Evolutionary conservation across 352 stramenopile genomes (phyloP), one percentile per base, ranked within the genome.

Genomic region (Globisporangium carolinianum): DNA sequence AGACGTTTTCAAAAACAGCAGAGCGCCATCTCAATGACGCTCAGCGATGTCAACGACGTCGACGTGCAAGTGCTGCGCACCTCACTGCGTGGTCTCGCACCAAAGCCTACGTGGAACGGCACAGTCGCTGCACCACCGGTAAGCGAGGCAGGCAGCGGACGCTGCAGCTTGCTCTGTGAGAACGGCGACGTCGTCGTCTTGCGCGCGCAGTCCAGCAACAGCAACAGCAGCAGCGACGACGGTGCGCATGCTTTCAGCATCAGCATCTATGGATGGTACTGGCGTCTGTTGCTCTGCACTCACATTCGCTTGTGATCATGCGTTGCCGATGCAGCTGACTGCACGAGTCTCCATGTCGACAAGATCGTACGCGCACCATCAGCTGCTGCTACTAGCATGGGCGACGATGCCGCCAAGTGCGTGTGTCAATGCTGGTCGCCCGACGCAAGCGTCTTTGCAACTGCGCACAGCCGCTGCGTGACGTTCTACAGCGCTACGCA

Each of bases 101-200:
- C 77, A 9, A 85, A 82, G 41, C 67, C 80, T 7, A 71, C 70
- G 46, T 90, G 77, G 77, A 84, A 90, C 54, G 72, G 77, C 17
- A 77, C 76, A 48, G 43, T 87, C 0, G 61, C 62, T 6, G 50
- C 68, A 4, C n/a, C 45, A 7, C 17, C 45, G 14, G 59, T 67
- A 3, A 4, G 36, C 0, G 5, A 46, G 10, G 51, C 24, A 18
- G 10, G 45, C 6, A 43, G 47, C 12, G 61, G 56, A 24, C 46
- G 72, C 12, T 76, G 75, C 51, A 90, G 70, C 47, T n/a, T 85
- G 24, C 61, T 86, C n/a, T 60, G 69, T 41, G 75, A 76, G 12
- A 73, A 67, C 49, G 80, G 80, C 42, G 60, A 79, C 41, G 63
- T 87, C n/a, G 62, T 79, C 18, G 58, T 90, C 41, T 60, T 90